Base-by-base conservation (phyloP, 139 green algal species). In the Limnomonas spitsbergensis region DNA sequence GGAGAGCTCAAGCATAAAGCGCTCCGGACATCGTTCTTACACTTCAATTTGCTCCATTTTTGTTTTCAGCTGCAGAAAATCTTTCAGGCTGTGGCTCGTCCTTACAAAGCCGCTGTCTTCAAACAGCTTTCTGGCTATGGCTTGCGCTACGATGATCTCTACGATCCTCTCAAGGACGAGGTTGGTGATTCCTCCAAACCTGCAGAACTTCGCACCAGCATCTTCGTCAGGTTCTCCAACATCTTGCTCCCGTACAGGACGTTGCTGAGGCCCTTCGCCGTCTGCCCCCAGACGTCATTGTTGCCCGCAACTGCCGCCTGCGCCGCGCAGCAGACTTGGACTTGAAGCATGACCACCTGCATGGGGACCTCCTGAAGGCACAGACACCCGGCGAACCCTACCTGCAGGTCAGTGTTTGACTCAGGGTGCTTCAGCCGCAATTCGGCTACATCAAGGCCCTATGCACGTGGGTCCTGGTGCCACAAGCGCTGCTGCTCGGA, bases 71-170 rank as follows among this genome's bases (percentile, higher is more conserved):
- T 86, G 2, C 73, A 78, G 75, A 54, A 84, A 39, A 38, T 84
- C 7, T 66, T 81, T 31, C 14, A 78, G 6, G 56, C 76, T 42
- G 2, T 82, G 32, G 73, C 38, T 0, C 1, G 0, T 0, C 37
- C 67, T 27, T 97, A 97, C 72, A 89, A 91, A 53, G 89, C 86
- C n/a, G 80, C 71, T 4, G 91, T 98, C 14, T 91, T 78, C 0
- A 78, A 80, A 4, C 84, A 94, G 77, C 89, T 99, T 7, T 83
- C 85, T 7, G 90, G 93, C 54, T 97, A 97, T 75, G 95, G 95
- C 1, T 88, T 99, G 38, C 90, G 96, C 35, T 98, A 97, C 66
- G 96, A 99, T 76, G 96, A 99, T 86, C 89, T 99, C 26, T 92
- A 95, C 53, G 95, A 99, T 82, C 93, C 91, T 1, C 73, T 92